These are phyloP conservation scores for Trypanosoma conorhini DNA, from an alignment of 208 protist genomes.

Conservation along the genomic window DNA sequence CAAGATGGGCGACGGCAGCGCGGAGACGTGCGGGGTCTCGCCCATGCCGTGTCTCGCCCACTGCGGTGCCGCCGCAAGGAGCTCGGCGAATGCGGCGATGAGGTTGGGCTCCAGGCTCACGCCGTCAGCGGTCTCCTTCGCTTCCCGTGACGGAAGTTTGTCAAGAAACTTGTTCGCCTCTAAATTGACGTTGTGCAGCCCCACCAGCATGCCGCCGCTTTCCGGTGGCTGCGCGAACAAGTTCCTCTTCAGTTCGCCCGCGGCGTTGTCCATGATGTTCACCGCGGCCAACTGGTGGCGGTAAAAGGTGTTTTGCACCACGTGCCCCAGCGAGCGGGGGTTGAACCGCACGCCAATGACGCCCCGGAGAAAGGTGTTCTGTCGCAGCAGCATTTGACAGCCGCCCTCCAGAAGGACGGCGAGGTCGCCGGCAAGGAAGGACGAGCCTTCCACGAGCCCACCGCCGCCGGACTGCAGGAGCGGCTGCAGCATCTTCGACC, in stretches of 20 bases:
- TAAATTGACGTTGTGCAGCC: conserved; percentile 17
- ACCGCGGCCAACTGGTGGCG: conserved; percentile 22
- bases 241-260: conserved; percentile 19
- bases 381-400: conserved; percentile 7
- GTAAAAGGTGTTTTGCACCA: conserved; percentile 27
- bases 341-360: conserved; percentile 13
- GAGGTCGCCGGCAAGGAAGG: conserved; percentile 13
- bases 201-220: conserved; percentile 19
- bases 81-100: conserved; percentile 4
- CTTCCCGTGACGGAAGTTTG: neutral
- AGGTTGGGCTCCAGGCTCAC: neutral
- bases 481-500: neutral
- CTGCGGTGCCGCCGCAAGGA: conserved; percentile 6
- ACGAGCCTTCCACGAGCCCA: conserved; percentile 17
- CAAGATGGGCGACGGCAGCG: conserved; percentile 7
- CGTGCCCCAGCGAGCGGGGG: conserved; percentile 1
- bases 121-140: conserved; percentile 1
- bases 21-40: neutral
- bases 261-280: conserved; percentile 25
- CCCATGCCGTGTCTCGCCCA: conserved; percentile 16
- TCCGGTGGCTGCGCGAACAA: conserved; percentile 24
- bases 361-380: conserved; percentile 25
- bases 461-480: conserved; percentile 20
- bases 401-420: conserved; percentile 6
- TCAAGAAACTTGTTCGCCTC: neutral